Evolutionary conservation across 208 protist species (phyloP), one percentile per base, ranked within the genome.

Genomic region (Trypanosomatidae sp.): DNA sequence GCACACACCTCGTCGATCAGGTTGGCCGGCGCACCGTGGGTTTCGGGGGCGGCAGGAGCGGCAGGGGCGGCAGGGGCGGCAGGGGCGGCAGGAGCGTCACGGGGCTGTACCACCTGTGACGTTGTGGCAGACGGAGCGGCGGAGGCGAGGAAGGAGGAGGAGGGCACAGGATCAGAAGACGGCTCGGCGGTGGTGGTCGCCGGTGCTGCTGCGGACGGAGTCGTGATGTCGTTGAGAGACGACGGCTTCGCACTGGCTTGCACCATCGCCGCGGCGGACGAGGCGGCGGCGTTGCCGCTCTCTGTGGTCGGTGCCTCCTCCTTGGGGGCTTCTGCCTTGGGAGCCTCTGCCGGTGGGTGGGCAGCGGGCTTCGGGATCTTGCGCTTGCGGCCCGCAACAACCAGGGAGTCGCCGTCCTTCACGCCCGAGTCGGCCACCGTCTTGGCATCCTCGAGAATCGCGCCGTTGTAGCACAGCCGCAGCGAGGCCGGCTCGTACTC

Each of bases 1-100:
- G 89, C 75, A n/a, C 88, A 85, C 58, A 97, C 79, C 22, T 79
- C 80, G 69, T 97, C 92, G 62, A 97, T 90, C 36, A 97, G 79
- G 46, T 74, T 73, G 33, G 82, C 56, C 33, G 88, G 76, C 10
- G 89, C 87, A 13, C 68, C 81, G 47, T 76, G 43, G 4, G 69
- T 70, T 47, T 70, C 9, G 30, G 76, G 39, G 9, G 69, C 46
- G 19, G 72, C 66, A 30, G 75, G 43, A 19, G 69, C 28, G 28
- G 56, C 44, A 15, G 76, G 30, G 17, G 62, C 50, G 12, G 71
- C 72, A 2, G 67, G 49, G 22, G 67, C 25, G 22, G 67, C 28
- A 60, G 53, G 33, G 13, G 33, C 22, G 30, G n/a, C 53, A 41
- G 47, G 10, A 46, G 66, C 52, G 0, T 36, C 0, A 50, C 0